A percentile compares a stretch with the other conserved stretches of the same genome.
phyloP scores from a whole-genome alignment of 2,329 filamentous ascomycete species.

The Alternaria solani region DNA sequence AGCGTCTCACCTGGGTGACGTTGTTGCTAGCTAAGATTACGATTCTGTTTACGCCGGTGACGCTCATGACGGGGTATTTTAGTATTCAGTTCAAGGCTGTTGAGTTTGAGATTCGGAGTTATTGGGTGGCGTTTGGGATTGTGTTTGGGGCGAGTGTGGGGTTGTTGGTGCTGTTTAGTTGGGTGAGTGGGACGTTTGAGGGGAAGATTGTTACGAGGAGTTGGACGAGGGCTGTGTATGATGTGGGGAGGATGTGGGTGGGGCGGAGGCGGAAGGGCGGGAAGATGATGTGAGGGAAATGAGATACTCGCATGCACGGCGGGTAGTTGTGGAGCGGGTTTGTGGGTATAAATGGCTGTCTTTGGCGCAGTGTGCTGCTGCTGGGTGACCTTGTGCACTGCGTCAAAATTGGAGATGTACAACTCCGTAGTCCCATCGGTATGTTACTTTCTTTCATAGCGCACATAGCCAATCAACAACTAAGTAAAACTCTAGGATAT shows the following conservation, averaged over 20 bases:
- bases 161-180: conserved; percentile 65
- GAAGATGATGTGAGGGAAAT: conserved; percentile 17
- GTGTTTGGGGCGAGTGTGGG: conserved; percentile 68
- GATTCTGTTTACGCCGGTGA: conserved; percentile 78
- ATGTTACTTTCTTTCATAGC: no score
- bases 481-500: no score
- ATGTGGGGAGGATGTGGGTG: conserved; percentile 38
- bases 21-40: conserved; percentile 77
- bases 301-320: neutral
- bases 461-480: no score
- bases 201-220: conserved; percentile 61
- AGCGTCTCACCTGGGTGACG: conserved; percentile 74
- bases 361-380: no score
- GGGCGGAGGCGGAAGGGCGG: conserved; percentile 29
- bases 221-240: conserved; percentile 42
- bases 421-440: no score
- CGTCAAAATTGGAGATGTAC: no score
- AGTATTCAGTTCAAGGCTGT: conserved; percentile 69
- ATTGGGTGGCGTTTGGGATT: conserved; percentile 73
- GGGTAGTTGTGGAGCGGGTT: no score
- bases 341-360: no score
- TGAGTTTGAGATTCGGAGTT: conserved; percentile 68
- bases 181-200: conserved; percentile 66
- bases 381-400: no score
- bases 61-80: conserved; percentile 78